Base-by-base conservation (phyloP, 352 stramenopile genomes). In the Saprolegnia parasitica region DNA sequence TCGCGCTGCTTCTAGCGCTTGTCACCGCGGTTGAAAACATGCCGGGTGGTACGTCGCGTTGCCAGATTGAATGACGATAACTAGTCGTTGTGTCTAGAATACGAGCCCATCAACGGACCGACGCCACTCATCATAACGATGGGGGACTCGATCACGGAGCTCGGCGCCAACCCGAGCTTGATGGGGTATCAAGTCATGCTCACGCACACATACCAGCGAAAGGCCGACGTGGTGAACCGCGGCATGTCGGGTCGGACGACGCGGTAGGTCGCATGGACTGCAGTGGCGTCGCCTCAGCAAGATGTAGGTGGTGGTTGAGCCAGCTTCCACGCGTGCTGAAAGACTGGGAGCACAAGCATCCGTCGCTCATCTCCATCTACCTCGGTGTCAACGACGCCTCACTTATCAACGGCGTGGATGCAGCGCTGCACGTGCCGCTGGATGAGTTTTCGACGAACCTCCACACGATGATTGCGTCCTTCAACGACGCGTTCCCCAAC, bases 351-450 rank as follows among this genome's bases (percentile, higher is more conserved):
- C 56, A 49, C 13, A 75, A 68, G 77, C 20, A 50, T 50, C 76
- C 77, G 16, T 68, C 71, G 4, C 39, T 90, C 13, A 73, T 89
- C 29, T 84, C 77, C 24, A 42, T 89, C 11, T 88, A 77, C 75
- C 71, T 88, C 9, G 83, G 83, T 18, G 76, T 80, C 21, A 90
- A 90, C 68, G 83, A 90, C 58, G 79, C 83, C 1, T 77, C 75
- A 1, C 66, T 81, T 15, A 20, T 57, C 3, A 57, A 77, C 20
- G 80, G 83, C 35, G 8, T 15, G n/a, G 40, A 37, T 29, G 9
- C 13, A 15, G 37, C 62, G 9, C 67, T 70, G 26, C 73, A 84
- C 56, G 78, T 90, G 21, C 74, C 78, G 10, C n/a, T 88, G 2
- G 73, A 78, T 26, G 74, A 76, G 26, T 90, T 79, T 64, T 18